Evolutionary conservation across 805 yeast genomes (phyloP).

Genomic region (Lipomyces starkeyi): DNA sequence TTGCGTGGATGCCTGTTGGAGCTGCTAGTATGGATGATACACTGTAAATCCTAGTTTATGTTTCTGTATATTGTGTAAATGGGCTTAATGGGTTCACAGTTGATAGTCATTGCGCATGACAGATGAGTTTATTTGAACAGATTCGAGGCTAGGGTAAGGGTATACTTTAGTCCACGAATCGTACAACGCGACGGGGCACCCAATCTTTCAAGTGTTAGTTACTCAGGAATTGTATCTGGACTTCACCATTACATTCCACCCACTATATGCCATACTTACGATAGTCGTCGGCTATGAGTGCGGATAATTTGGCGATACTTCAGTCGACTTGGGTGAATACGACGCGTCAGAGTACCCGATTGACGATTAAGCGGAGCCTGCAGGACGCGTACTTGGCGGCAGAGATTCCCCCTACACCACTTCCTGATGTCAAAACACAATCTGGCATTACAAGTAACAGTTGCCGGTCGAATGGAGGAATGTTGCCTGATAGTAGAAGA

Average conservation of each 20-base stretch:
- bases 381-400: neutral
- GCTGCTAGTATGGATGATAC: neutral
- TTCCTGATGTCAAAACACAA: neutral
- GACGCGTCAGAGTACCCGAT: neutral
- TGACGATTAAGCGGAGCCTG: constrained; percentile 7
- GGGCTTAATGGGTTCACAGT: neutral
- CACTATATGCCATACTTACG: neutral
- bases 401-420: neutral
- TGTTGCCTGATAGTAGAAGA: neutral
- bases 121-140: too few relatives aligned
- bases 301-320: neutral
- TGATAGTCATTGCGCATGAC: neutral
- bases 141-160: neutral
- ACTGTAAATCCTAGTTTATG: neutral
- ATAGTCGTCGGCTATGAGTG: neutral
- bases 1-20: neutral
- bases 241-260: neutral
- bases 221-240: neutral
- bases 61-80: neutral
- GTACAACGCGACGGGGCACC: too few relatives aligned
- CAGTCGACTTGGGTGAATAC: constrained; percentile 6
- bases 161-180: neutral
- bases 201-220: too few relatives aligned
- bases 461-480: neutral
- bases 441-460: neutral